Evolutionary conservation across 2,329 filamentous ascomycete species (phyloP).

Genomic region (Scytalidium sp.): DNA sequence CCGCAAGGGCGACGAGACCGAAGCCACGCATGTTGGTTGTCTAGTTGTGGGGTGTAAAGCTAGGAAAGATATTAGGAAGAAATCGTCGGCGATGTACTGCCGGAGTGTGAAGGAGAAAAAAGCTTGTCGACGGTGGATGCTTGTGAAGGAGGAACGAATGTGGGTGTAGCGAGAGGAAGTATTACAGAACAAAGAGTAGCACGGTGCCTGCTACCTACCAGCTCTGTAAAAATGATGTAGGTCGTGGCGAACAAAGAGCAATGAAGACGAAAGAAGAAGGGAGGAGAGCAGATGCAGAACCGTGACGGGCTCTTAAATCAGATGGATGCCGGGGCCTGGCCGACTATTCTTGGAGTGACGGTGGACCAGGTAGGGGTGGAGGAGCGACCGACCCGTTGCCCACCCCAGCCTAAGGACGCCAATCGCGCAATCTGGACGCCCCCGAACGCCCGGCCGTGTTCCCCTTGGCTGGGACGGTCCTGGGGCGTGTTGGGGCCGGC

Average conservation of each 20-base stretch:
- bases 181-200: neutral
- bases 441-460: neutral
- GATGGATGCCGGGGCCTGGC: neutral
- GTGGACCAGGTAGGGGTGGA: neutral
- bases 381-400: neutral
- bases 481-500: neutral
- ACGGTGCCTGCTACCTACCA: neutral
- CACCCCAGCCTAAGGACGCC: neutral
- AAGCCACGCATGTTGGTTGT: slow-evolving; percentile 24
- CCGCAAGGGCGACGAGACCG: slow-evolving; percentile 21
- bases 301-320: neutral
- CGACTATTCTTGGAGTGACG: neutral
- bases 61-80: neutral
- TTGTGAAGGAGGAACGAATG: neutral
- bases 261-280: neutral
- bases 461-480: neutral
- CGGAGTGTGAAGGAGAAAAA: neutral
- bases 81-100: neutral
- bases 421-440: neutral
- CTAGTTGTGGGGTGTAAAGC: neutral
- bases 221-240: neutral
- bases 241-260: neutral
- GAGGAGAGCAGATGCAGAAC: neutral
- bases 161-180: neutral
- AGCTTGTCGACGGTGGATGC: neutral